A percentile compares a stretch with the other conserved stretches of the same genome.
Conservation (phyloP, 1,139 yeast species). For the Suzukiozyma palmioleophila region DNA sequence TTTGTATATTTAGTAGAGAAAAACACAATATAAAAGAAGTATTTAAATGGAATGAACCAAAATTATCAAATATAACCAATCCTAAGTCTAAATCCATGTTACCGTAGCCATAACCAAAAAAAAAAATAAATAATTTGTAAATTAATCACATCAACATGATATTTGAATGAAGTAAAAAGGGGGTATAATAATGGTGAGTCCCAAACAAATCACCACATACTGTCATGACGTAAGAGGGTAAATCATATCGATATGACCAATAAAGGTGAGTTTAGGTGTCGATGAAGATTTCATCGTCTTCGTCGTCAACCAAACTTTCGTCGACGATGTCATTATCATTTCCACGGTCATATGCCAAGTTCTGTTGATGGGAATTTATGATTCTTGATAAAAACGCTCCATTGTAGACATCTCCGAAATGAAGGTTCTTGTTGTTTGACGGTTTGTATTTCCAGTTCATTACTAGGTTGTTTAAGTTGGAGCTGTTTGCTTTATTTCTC, state of each 20-base stretch:
- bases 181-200: neutral
- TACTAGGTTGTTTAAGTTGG: constrained; percentile 1
- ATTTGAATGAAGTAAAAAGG: neutral
- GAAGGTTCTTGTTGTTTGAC: constrained; percentile 4
- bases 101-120: neutral
- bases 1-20: too few species aligned
- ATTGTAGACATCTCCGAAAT: constrained; percentile 13
- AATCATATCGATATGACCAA: neutral
- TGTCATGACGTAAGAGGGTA: neutral
- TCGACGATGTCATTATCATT: constrained; percentile 9
- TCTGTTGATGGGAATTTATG: constrained; percentile 6
- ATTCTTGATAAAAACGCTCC: constrained; percentile 17
- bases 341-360: constrained; percentile 12
- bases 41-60: too few species aligned
- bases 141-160: neutral
- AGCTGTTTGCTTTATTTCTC: neutral
- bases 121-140: neutral
- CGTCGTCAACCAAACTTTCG: constrained; percentile 16
- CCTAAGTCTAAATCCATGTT: constrained; percentile 1
- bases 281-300: constrained; percentile 25
- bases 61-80: neutral
- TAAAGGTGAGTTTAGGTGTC: constrained; percentile 15
- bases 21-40: too few species aligned
- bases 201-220: too few species aligned
- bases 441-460: constrained; percentile 3